phyloP scores from a whole-genome alignment of 192 early-diverging fungal genomes.

The Anaeromyces robustus region DNA sequence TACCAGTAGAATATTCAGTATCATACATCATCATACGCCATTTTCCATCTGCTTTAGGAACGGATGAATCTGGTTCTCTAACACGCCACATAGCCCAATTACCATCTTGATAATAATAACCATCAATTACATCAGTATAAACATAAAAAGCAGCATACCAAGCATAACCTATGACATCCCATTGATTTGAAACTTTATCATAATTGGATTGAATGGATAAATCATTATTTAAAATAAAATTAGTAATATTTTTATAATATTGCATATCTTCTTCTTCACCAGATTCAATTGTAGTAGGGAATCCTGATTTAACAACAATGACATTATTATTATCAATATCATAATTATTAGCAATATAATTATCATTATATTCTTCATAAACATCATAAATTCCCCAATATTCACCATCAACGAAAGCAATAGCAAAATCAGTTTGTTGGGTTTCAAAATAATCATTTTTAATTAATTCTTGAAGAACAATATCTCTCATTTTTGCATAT shows the following conservation, averaged over 20 bases:
- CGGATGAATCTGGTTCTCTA: background rate
- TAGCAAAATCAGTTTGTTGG: too few relatives aligned
- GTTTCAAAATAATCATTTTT: too few relatives aligned
- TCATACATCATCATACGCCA: background rate
- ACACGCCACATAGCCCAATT: background rate
- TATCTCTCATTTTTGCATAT: too few relatives aligned
- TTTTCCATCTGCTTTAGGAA: background rate
- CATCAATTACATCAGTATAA: background rate
- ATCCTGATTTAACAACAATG: background rate
- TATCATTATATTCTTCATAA: too few relatives aligned
- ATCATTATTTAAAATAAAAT: background rate
- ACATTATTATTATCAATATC: too few relatives aligned
- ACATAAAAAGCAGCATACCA: background rate
- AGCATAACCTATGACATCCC: background rate
- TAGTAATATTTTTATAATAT: background rate
- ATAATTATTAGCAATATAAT: too few relatives aligned
- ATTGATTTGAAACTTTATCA: background rate
- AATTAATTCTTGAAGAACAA: too few relatives aligned
- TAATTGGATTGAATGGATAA: background rate
- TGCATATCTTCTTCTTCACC: background rate
- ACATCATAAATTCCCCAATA: too few relatives aligned
- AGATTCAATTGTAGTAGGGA: background rate
- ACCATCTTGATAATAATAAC: background rate
- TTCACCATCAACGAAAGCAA: too few relatives aligned
- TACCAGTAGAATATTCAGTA: background rate